Evolutionary conservation across 805 yeast species (phyloP), one percentile per base, ranked within the genome.

Genomic region (Candida adriatica): DNA sequence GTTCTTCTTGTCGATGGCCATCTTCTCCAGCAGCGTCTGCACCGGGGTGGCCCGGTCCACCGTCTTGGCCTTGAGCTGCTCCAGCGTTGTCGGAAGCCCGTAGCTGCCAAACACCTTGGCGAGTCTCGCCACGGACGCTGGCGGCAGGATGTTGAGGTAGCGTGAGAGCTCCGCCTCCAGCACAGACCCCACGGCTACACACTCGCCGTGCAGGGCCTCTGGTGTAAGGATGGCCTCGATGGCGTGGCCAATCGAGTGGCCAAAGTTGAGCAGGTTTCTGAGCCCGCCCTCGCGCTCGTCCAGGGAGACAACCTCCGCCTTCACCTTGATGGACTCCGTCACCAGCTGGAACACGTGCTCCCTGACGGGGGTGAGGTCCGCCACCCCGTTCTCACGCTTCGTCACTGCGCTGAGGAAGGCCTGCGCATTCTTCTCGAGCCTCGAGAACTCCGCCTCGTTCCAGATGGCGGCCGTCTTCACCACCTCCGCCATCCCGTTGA

Each of bases 401-500:
- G 67, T 66, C 31, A 90, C 78, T n/a, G 79, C 75, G 18, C 73
- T 63, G 38, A 85, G 66, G 53, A 92, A 88, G 9, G 58, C 55
- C 24, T 72, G 69, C 18, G 95, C 78, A 52, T 86, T 75, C 19
- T 66, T 59, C 58, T 92, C 98, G 38, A 92, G 70, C 43, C 97
- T 69, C 25, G 79, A 64, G 56, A 92, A 92, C 53, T 92, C 98
- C 1, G 51, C 66, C 42, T 83, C 95, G 55, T 88, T 79, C 97
- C 97, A 92, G 51, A 92, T 88, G 16, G 96, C 96, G 14, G 97
- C 97, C 11, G 98, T 92, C 61, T 92, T 92, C 47, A 92, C 80
- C 29, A 92, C 96, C 61, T 92, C 98, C 5, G 95, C 95, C 88
- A 92, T 92, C 39, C 98, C 98, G 53, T 92, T 92, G 49, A 92